Evolutionary conservation across 2,329 filamentous ascomycete genomes (phyloP).

Genomic region (Cladophialophora yegresii): DNA sequence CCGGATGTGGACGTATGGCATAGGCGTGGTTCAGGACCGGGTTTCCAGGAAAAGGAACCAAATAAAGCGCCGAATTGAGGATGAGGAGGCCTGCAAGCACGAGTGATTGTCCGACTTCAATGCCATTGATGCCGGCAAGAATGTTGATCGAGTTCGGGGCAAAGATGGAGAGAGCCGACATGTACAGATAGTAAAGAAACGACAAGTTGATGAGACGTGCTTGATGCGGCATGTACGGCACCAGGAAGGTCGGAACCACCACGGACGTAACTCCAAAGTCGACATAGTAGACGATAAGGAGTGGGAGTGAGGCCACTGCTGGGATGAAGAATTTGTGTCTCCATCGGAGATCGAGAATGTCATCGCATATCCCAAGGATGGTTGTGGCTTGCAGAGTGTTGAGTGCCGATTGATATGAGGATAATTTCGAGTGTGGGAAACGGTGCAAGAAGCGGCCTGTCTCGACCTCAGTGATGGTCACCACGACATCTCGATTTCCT

Average conservation of each 20-base stretch:
- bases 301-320: slow-evolving; percentile 86
- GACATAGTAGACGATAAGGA: slow-evolving; percentile 96
- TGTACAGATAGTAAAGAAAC: slow-evolving; percentile 88
- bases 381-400: slow-evolving; percentile 88
- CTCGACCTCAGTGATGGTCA: slow-evolving; percentile 72
- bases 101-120: slow-evolving; percentile 92
- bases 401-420: slow-evolving; percentile 90
- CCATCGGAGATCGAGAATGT: slow-evolving; percentile 98
- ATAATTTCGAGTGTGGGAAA: slow-evolving; percentile 95
- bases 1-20: slow-evolving; percentile 82
- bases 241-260: slow-evolving; percentile 82
- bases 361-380: slow-evolving; percentile 89
- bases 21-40: slow-evolving; percentile 34
- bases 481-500: slow-evolving; percentile 83
- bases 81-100: slow-evolving; percentile 82
- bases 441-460: slow-evolving; percentile 82
- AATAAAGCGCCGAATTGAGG: slow-evolving; percentile 85
- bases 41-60: slow-evolving; percentile 58
- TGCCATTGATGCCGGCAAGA: slow-evolving; percentile 97
- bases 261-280: slow-evolving; percentile 97
- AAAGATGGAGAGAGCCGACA: slow-evolving; percentile 95
- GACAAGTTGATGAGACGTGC: slow-evolving; percentile 83
- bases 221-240: slow-evolving; percentile 64
- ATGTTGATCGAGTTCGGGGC: slow-evolving; percentile 99
- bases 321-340: slow-evolving; percentile 98